These are phyloP conservation scores for Suillus placidus DNA, from an alignment of 768 basidiomycete genomes.

Conservation along the genomic window DNA sequence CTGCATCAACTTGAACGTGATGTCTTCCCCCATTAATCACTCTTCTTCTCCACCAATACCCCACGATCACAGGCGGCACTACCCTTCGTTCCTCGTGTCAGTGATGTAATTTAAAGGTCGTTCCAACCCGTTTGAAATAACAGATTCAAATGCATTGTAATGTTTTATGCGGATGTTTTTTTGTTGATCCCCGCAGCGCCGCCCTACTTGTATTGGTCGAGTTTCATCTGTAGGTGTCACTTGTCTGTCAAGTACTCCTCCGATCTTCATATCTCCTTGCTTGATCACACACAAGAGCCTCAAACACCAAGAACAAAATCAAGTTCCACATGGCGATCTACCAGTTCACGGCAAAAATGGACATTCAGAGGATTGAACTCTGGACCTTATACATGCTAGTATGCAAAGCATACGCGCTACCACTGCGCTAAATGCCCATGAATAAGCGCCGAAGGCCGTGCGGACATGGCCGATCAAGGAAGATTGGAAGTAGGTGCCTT, in stretches of 20 bases:
- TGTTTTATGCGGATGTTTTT: neutral
- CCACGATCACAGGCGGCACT: neutral
- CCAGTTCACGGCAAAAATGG: constrained; percentile 22
- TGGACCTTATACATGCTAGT: constrained; percentile 43
- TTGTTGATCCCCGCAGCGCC: neutral
- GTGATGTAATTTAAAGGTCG: neutral
- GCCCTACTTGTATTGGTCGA: neutral
- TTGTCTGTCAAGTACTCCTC: neutral
- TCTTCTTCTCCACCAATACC: neutral
- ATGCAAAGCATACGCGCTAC: constrained; percentile 49
- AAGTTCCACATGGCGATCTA: neutral
- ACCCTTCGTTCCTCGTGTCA: neutral
- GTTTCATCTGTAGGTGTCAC: neutral
- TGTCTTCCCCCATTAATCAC: neutral
- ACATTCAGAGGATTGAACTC: constrained; percentile 48
- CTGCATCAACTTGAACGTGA: neutral
- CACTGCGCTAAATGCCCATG: constrained; percentile 37
- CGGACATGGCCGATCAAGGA: neutral
- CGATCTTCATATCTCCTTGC: neutral
- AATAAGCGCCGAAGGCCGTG: neutral
- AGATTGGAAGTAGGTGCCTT: too few species aligned
- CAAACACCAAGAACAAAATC: neutral
- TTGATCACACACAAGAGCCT: constrained; percentile 2
- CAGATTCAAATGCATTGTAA: neutral
- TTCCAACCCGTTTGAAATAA: neutral